phyloP scores from a whole-genome alignment of 75 land plant genomes.

The Picea sitchensis region DNA sequence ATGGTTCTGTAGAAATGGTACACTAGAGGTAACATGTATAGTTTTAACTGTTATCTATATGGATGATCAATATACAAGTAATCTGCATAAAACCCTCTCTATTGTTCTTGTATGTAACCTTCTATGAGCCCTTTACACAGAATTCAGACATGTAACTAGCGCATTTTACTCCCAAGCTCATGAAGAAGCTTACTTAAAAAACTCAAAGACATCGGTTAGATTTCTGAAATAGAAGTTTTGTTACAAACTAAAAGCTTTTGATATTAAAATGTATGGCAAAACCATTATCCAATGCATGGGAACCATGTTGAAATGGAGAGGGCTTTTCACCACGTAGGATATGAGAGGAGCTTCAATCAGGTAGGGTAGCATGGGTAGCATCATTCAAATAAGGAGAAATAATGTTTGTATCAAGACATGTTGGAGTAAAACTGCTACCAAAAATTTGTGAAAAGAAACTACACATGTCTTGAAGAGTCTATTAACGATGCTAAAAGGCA shows the following conservation, averaged over 20 bases:
- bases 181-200: background rate
- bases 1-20: too few species aligned
- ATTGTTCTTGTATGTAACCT: background rate
- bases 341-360: too few species aligned
- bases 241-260: background rate
- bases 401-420: too few species aligned
- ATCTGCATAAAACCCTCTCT: background rate
- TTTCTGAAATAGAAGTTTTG: background rate
- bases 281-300: background rate
- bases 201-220: background rate
- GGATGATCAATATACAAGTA: background rate
- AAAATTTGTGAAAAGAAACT: too few species aligned
- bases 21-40: background rate
- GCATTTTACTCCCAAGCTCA: background rate
- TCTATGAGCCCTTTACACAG: background rate
- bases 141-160: background rate
- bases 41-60: background rate
- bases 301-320: background rate
- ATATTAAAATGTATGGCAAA: background rate
- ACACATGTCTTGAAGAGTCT: background rate
- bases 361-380: too few species aligned
- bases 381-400: too few species aligned
- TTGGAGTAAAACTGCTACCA: too few species aligned
- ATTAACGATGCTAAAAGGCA: background rate
- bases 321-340: too few species aligned